Percentiles rank a stretch among this genome's conserved stretches.
Evolutionary conservation across 2,329 filamentous ascomycete species (phyloP).

Genomic region (Colletotrichum tofieldiae): DNA sequence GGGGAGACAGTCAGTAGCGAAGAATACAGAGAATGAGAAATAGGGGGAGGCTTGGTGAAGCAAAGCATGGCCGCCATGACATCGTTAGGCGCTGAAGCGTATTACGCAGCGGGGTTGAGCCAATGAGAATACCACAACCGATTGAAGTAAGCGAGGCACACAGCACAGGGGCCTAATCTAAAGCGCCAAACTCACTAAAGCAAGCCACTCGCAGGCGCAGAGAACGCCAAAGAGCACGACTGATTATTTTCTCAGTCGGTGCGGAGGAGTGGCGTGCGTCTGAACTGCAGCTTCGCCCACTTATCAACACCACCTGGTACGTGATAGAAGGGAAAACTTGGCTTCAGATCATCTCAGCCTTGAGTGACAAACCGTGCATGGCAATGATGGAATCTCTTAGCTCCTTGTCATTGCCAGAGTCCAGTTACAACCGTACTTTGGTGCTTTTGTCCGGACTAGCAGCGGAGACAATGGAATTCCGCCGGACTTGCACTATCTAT

Average conservation of each 20-base stretch:
- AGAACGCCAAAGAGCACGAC: not conserved
- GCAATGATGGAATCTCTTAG: not conserved
- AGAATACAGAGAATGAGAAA: not conserved
- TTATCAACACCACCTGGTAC: not conserved
- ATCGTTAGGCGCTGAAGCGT: not conserved
- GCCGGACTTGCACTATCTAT: not conserved
- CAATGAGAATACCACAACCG: not conserved
- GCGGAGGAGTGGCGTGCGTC: not conserved
- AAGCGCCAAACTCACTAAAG: not conserved
- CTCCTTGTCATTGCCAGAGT: too few species aligned
- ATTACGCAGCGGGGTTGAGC: not conserved
- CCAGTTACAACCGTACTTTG: not conserved
- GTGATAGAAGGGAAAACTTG: not conserved
- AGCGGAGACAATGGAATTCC: slow-evolving; percentile 4
- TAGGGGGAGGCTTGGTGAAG: not conserved
- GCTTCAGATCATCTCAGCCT: not conserved
- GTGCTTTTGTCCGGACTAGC: not conserved
- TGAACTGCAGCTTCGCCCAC: not conserved
- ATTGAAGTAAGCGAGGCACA: not conserved
- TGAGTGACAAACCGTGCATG: not conserved
- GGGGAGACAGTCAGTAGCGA: accelerated
- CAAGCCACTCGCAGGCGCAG: not conserved
- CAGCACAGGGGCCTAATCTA: not conserved
- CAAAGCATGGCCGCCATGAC: too few species aligned
- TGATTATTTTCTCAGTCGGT: too few species aligned